Conservation (phyloP, 2,329 filamentous ascomycete species). For the Lecanicillium sp. region DNA sequence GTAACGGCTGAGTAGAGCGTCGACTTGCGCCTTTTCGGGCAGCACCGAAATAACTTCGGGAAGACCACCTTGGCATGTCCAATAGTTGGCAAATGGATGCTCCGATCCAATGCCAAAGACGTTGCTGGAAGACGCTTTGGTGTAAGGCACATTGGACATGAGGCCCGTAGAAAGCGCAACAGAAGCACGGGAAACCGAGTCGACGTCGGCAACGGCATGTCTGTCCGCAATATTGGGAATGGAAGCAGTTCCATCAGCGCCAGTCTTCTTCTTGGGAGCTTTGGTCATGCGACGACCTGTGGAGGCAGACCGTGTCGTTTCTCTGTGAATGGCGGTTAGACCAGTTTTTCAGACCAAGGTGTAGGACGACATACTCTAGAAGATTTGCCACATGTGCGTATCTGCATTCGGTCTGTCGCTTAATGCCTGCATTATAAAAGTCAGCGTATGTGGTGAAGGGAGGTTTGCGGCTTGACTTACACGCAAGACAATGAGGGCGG, state of each 20-base stretch:
- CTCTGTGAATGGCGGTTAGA: constrained; percentile 29
- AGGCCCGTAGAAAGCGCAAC: constrained; percentile 51
- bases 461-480: constrained; percentile 39
- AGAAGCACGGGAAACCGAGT: constrained; percentile 37
- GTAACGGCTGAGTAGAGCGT: constrained; percentile 57
- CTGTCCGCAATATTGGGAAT: constrained; percentile 50
- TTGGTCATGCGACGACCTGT: constrained; percentile 50
- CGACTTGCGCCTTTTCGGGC: constrained; percentile 67
- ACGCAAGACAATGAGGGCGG: constrained; percentile 59
- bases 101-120: constrained; percentile 75
- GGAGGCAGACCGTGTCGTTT: constrained; percentile 45
- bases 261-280: constrained; percentile 45
- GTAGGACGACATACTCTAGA: constrained; percentile 50
- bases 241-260: constrained; percentile 26
- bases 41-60: constrained; percentile 68
- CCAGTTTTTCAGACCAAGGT: neutral
- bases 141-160: constrained; percentile 66
- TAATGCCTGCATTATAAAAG: constrained; percentile 49
- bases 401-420: constrained; percentile 65
- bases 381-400: constrained; percentile 72
- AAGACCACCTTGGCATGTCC: constrained; percentile 70
- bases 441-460: constrained; percentile 10
- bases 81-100: constrained; percentile 77
- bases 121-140: constrained; percentile 61
- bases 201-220: constrained; percentile 36